A percentile compares a stretch with the other conserved stretches of the same genome.
phyloP scores from a whole-genome alignment of 2,329 filamentous ascomycete species.

The Talaromyces marneffei region DNA sequence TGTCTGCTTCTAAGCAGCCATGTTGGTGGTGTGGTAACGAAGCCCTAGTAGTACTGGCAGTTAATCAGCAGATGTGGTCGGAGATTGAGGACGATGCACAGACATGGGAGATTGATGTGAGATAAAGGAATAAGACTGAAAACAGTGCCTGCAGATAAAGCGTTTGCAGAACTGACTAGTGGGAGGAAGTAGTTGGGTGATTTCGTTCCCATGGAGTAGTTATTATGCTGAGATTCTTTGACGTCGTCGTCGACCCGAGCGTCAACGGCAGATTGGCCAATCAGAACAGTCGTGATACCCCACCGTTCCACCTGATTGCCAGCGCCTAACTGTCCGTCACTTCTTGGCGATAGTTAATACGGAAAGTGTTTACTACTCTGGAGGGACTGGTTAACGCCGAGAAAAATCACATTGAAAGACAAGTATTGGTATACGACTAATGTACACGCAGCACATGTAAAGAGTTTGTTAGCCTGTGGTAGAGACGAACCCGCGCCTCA shows the following conservation, averaged over 20 bases:
- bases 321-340: conserved; percentile 1
- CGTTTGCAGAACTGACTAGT: background rate
- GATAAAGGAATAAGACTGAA: too few species aligned
- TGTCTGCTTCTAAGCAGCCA: background rate
- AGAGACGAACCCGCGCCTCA: conserved; percentile 11
- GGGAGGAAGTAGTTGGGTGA: background rate
- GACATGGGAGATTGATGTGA: background rate
- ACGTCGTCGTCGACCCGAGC: conserved; percentile 1
- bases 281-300: background rate
- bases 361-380: background rate
- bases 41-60: background rate
- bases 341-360: background rate
- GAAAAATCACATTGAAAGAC: background rate
- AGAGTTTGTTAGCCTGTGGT: background rate
- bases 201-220: background rate
- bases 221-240: background rate
- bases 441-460: background rate
- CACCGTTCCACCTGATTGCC: conserved; percentile 1
- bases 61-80: background rate
- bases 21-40: background rate
- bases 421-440: background rate
- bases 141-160: background rate
- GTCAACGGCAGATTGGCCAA: conserved; percentile 10
- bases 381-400: background rate
- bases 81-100: background rate